A percentile compares a stretch with the other conserved stretches of the same genome.
phyloP scores from a whole-genome alignment of 371 early-diverging fungal genomes.

The Mucor plumbeus region DNA sequence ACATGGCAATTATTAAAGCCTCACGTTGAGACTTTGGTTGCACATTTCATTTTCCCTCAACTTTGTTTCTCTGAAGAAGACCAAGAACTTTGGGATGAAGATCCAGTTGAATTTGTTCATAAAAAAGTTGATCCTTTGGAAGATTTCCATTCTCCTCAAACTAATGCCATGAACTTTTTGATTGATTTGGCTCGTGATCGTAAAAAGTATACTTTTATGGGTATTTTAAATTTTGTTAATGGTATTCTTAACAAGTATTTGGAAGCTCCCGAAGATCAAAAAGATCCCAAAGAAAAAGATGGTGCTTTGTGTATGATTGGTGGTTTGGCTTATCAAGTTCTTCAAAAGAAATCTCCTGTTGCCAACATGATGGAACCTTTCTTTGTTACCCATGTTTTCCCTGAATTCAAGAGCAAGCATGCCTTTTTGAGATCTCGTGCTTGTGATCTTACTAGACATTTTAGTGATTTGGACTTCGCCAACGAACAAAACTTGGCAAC shows the following conservation, averaged over 20 bases:
- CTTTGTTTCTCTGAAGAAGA: slow-evolving; percentile 85
- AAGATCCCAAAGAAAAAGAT: slow-evolving; percentile 80
- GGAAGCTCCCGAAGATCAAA: slow-evolving; percentile 66
- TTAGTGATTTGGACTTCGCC: slow-evolving; percentile 46
- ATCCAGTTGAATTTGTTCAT: slow-evolving; percentile 92
- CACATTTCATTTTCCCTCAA: slow-evolving; percentile 89
- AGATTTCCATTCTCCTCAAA: slow-evolving; percentile 76
- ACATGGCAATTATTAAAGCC: slow-evolving; percentile 91
- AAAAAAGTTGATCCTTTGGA: slow-evolving; percentile 81
- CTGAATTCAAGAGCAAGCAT: slow-evolving; percentile 83
- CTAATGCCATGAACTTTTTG: slow-evolving; percentile 76
- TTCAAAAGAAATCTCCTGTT: slow-evolving; percentile 73
- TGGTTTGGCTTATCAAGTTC: slow-evolving; percentile 64
- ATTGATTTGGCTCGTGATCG: slow-evolving; percentile 78
- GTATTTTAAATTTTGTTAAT: slow-evolving; percentile 79
- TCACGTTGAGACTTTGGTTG: slow-evolving; percentile 74
- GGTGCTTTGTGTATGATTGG: slow-evolving; percentile 89
- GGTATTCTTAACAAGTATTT: slow-evolving; percentile 62
- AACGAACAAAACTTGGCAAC: slow-evolving; percentile 55
- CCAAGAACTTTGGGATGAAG: slow-evolving; percentile 86
- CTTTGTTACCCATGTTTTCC: slow-evolving; percentile 84
- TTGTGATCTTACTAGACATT: slow-evolving; percentile 47
- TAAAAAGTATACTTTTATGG: slow-evolving; percentile 78
- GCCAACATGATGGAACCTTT: slow-evolving; percentile 77
- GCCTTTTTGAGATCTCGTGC: slow-evolving; percentile 80